Evolutionary conservation across 495 filamentous ascomycete genomes (phyloP), one percentile per base, ranked within the genome.

Genomic region (Tuber microsphaerosporum): DNA sequence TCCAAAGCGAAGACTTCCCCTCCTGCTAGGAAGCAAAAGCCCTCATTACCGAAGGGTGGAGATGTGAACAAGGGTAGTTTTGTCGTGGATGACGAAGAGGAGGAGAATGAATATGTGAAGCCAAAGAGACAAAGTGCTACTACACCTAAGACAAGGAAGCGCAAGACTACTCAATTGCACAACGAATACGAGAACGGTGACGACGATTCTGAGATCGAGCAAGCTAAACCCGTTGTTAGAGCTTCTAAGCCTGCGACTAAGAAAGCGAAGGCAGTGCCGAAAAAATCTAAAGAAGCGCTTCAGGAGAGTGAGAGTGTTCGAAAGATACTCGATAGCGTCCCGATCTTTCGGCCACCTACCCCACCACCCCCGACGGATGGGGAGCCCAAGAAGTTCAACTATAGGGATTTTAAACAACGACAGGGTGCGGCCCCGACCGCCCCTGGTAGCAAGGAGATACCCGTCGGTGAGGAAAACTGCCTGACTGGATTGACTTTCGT

Each of bases 401-500:
- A 84, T 84, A 85, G 83, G 75, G 87, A 87, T 91, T 84, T 85
- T 84, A 81, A 84, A 88, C 79, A 83, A 85, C 83, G 85, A 87
- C 84, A 68, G 76, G 89, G 87, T 84, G 85, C 85, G 75, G 88
- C 83, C 71, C 87, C 90, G 56, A 89, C 88, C 44, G 87, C 87
- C 69, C 86, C 89, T 48, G 91, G 88, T 37, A 85, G 87, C 20
- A 88, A 86, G 74, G 92, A 94, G n/a, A 84, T 95, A 72, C 95
- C 95, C 17, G 87, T 87, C 42, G 95, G 95, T 12, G 91, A 89
- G 72, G 92, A 95, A 22, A 94, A 97, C 79, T 99, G 95, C 83
- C 87, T 99, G 71, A 90, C 92, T 68, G 96, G 95, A n/a, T 85
- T 98, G 75, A 90, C 90, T 0, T 99, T 99, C 80, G 95, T 99